A percentile compares a stretch with the other conserved stretches of the same genome.
These are phyloP conservation scores for Gilbertella persicaria DNA, from an alignment of 371 early-diverging fungal genomes.

Conservation along the genomic window DNA sequence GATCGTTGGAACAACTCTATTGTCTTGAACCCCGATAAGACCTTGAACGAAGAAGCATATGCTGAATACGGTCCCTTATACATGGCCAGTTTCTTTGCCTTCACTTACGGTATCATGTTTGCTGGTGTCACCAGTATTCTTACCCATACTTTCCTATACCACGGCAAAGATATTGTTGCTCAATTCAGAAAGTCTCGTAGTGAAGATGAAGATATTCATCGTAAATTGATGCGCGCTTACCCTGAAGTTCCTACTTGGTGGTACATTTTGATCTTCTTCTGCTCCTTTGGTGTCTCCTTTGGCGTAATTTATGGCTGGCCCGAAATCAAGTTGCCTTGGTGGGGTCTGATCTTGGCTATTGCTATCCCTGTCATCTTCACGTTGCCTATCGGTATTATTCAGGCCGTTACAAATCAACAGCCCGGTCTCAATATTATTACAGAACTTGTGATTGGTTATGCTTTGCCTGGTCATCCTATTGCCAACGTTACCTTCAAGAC, in stretches of 20 bases:
- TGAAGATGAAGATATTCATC: conserved; percentile 65
- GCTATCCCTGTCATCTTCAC: conserved; percentile 65
- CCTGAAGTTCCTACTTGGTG: conserved; percentile 77
- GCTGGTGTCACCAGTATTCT: conserved; percentile 69
- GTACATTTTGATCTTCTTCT: conserved; percentile 59
- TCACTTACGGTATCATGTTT: conserved; percentile 65
- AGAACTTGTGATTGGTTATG: conserved; percentile 66
- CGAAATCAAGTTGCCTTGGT: conserved; percentile 65
- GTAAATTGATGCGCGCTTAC: conserved; percentile 71
- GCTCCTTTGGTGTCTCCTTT: conserved; percentile 46
- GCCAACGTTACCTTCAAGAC: conserved; percentile 72
- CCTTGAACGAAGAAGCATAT: conserved; percentile 65
- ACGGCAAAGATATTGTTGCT: conserved; percentile 61
- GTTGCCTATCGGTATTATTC: conserved; percentile 80
- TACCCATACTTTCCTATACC: conserved; percentile 63
- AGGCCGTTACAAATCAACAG: conserved; percentile 70
- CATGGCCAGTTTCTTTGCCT: conserved; percentile 58
- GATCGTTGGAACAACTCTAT: conserved; percentile 51
- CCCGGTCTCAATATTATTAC: conserved; percentile 79
- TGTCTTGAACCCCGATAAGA: conserved; percentile 56
- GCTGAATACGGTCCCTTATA: conserved; percentile 71
- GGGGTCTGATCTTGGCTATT: conserved; percentile 67
- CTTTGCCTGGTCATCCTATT: conserved; percentile 65
- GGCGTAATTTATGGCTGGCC: conserved; percentile 56
- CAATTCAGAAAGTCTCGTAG: conserved; percentile 60